Percentiles rank a stretch among this genome's conserved stretches.
These are phyloP conservation scores for Paracoccidioides brasiliensis DNA, from an alignment of 2,329 filamentous ascomycete genomes.

Conservation along the genomic window DNA sequence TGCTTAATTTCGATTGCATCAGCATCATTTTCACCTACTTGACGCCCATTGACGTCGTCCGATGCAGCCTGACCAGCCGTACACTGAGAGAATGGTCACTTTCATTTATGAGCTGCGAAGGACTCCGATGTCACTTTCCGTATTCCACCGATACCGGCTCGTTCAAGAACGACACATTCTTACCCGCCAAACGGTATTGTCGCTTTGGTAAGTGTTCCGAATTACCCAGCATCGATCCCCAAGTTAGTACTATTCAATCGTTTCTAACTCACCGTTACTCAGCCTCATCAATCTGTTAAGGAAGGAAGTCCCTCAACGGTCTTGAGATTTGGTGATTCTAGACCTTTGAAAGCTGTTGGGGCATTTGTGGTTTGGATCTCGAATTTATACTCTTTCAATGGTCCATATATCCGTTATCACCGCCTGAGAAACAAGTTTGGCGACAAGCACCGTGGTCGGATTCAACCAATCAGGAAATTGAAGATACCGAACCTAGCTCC, in stretches of 20 bases:
- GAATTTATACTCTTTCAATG: neutral
- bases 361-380: neutral
- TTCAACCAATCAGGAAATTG: neutral
- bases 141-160: neutral
- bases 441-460: neutral
- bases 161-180: neutral
- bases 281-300: neutral
- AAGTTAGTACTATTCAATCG: neutral
- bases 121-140: neutral
- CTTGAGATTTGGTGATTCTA: neutral
- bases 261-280: neutral
- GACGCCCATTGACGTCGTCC: neutral
- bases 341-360: neutral
- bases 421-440: neutral
- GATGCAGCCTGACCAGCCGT: neutral
- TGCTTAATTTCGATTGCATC: neutral
- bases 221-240: neutral
- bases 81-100: neutral
- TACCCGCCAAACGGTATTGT: neutral
- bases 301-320: neutral
- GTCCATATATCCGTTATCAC: neutral
- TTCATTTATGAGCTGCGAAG: neutral
- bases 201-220: neutral
- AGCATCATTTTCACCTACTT: neutral
- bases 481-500: neutral